These are phyloP conservation scores for Graphilbum fragrans DNA, from an alignment of 2,329 filamentous ascomycete genomes.

Conservation along the genomic window DNA sequence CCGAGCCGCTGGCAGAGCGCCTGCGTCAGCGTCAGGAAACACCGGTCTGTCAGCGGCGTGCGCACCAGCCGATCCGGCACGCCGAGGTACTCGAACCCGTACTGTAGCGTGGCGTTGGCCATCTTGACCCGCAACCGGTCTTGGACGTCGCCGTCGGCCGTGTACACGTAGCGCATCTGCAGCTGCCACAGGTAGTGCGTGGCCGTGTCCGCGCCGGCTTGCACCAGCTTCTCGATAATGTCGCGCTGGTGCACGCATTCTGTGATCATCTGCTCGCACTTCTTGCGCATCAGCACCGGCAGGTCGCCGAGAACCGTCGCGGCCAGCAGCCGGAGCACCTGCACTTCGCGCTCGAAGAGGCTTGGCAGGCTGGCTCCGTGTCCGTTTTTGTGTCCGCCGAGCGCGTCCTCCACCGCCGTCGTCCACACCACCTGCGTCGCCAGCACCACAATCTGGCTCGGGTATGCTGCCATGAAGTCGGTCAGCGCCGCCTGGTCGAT, in stretches of 20 bases:
- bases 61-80: constrained; percentile 92
- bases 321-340: constrained; percentile 75
- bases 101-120: constrained; percentile 90
- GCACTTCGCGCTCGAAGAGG: constrained; percentile 72
- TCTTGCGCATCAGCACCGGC: constrained; percentile 77
- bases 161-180: constrained; percentile 94
- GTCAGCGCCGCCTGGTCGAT: constrained; percentile 62
- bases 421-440: constrained; percentile 94
- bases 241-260: constrained; percentile 98
- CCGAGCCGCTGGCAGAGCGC: constrained; percentile 89
- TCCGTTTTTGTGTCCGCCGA: constrained; percentile 25
- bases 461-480: constrained; percentile 72
- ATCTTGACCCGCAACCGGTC: constrained; percentile 84
- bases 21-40: constrained; percentile 95
- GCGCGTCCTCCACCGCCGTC: constrained; percentile 65
- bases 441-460: constrained; percentile 90
- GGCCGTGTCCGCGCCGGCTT: constrained; percentile 59
- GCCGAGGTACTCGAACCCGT: constrained; percentile 96
- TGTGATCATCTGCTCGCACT: constrained; percentile 97
- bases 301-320: constrained; percentile 84
- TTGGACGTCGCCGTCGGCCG: constrained; percentile 58
- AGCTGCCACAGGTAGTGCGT: constrained; percentile 87
- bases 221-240: constrained; percentile 74
- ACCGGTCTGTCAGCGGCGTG: constrained; percentile 93
- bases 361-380: constrained; percentile 34